Conservation (phyloP, 306 rosid genomes). For the Acacia confusa region DNA sequence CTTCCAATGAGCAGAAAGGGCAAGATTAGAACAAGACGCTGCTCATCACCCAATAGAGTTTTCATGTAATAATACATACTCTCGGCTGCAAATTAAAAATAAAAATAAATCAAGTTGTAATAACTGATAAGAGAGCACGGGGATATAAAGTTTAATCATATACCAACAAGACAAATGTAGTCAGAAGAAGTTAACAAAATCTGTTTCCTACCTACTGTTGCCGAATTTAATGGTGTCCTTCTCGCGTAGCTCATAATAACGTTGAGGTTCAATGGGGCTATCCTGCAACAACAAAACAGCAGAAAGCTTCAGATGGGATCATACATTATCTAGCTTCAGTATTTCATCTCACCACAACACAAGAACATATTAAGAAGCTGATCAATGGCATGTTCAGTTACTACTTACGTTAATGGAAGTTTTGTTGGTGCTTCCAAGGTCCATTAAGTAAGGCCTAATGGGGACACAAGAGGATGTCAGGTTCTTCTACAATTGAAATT, state of each 20-base stretch:
- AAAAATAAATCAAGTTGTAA: neutral
- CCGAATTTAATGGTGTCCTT: conserved; percentile 91
- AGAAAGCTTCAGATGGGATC: conserved; percentile 21
- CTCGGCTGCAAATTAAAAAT: conserved; percentile 72
- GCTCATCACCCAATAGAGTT: conserved; percentile 54
- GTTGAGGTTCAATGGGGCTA: conserved; percentile 82
- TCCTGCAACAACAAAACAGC: conserved; percentile 58
- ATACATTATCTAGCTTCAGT: conserved; percentile 17
- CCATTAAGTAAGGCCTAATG: conserved; percentile 92
- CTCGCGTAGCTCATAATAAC: conserved; percentile 91
- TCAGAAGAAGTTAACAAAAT: conserved; percentile 23
- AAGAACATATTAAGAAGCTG: neutral
- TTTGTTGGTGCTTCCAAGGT: conserved; percentile 99
- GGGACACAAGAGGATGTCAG: conserved; percentile 32
- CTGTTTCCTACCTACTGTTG: conserved; percentile 71
- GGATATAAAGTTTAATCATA: neutral
- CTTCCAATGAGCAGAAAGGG: conserved; percentile 15
- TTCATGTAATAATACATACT: conserved; percentile 90
- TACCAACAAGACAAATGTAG: conserved; percentile 17
- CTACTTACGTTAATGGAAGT: conserved; percentile 83
- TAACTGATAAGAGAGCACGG: neutral
- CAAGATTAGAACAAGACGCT: neutral
- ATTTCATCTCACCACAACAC: conserved; percentile 15
- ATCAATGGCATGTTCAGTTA: conserved; percentile 20
- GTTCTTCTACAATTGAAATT: conserved; percentile 23